Conservation (phyloP, 192 early-diverging fungal species). For the Rhizoclosmatium sp. region DNA sequence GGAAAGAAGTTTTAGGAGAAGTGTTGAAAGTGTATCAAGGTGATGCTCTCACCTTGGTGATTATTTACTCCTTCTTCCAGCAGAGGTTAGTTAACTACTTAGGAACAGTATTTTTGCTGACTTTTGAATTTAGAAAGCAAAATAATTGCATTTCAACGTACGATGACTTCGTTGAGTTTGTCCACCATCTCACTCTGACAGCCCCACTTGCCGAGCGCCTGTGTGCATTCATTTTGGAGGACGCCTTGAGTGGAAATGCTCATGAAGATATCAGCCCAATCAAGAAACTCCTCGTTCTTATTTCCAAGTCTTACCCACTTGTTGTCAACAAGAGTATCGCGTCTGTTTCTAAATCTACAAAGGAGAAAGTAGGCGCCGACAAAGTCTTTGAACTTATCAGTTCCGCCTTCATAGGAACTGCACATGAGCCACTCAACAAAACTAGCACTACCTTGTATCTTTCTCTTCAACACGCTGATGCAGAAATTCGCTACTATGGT, state of each 20-base stretch:
- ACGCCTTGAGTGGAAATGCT: not conserved
- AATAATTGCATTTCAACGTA: not conserved
- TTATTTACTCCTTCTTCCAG: slow-evolving; percentile 18
- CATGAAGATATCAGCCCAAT: not conserved
- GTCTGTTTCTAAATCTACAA: slow-evolving; percentile 4
- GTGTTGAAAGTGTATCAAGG: slow-evolving; percentile 31
- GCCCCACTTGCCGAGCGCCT: slow-evolving; percentile 16
- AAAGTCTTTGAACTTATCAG: slow-evolving; percentile 18
- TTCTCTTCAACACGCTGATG: slow-evolving; percentile 77
- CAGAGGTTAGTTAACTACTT: slow-evolving; percentile 47
- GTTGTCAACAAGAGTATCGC: slow-evolving; percentile 18
- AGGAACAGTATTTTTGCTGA: not conserved
- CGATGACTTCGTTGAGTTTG: slow-evolving; percentile 15
- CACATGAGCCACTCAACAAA: slow-evolving; percentile 67
- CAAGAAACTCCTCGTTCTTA: slow-evolving; percentile 21
- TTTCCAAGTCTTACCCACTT: slow-evolving; percentile 32
- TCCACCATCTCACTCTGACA: slow-evolving; percentile 7
- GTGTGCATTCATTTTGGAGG: slow-evolving; percentile 10
- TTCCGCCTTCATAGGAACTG: slow-evolving; percentile 52
- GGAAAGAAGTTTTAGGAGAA: slow-evolving; percentile 9
- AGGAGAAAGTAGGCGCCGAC: slow-evolving; percentile 2
- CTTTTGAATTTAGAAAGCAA: not conserved
- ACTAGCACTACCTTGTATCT: slow-evolving; percentile 80
- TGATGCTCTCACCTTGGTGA: not conserved
- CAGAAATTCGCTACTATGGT: slow-evolving; percentile 68